These are phyloP conservation scores for Teratosphaeria nubilosa DNA, from an alignment of 2,329 filamentous ascomycete genomes.

Conservation along the genomic window DNA sequence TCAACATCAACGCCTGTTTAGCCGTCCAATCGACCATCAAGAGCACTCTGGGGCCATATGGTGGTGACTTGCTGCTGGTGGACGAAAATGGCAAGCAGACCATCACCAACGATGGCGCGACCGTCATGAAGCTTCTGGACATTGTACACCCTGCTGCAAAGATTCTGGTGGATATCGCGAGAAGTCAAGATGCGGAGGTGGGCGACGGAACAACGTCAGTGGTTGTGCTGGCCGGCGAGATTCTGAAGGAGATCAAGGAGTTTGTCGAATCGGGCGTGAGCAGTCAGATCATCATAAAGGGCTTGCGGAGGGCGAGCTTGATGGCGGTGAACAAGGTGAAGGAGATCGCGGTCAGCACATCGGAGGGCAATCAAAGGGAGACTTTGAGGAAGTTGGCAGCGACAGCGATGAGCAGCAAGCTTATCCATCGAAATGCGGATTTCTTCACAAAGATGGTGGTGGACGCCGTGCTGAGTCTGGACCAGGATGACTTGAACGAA, in stretches of 20 bases:
- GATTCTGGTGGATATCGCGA: conserved; percentile 94
- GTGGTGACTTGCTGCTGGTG: conserved; percentile 89
- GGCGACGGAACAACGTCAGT: conserved; percentile 97
- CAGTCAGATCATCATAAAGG: conserved; percentile 96
- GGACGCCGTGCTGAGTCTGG: conserved; percentile 85
- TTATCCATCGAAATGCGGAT: conserved; percentile 91
- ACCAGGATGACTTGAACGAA: conserved; percentile 95
- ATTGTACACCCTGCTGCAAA: conserved; percentile 96
- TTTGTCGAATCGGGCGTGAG: conserved; percentile 94
- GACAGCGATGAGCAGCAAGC: conserved; percentile 98
- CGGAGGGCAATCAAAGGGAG: conserved; percentile 73
- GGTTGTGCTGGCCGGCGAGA: conserved; percentile 93
- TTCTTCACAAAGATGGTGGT: conserved; percentile 99
- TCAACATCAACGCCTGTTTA: conserved; percentile 97
- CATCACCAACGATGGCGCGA: conserved; percentile 97
- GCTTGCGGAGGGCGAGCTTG: conserved; percentile 70
- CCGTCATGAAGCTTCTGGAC: conserved; percentile 99
- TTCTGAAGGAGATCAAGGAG: conserved; percentile 92
- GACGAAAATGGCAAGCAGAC: conserved; percentile 93
- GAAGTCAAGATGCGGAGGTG: conserved; percentile 98
- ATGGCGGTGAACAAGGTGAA: conserved; percentile 99
- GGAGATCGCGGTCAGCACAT: conserved; percentile 84
- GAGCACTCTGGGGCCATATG: conserved; percentile 90
- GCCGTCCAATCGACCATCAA: conserved; percentile 94
- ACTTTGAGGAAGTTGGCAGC: conserved; percentile 81